These are phyloP conservation scores for Coniosporium apollinis DNA, from an alignment of 495 filamentous ascomycete genomes.

Conservation along the genomic window DNA sequence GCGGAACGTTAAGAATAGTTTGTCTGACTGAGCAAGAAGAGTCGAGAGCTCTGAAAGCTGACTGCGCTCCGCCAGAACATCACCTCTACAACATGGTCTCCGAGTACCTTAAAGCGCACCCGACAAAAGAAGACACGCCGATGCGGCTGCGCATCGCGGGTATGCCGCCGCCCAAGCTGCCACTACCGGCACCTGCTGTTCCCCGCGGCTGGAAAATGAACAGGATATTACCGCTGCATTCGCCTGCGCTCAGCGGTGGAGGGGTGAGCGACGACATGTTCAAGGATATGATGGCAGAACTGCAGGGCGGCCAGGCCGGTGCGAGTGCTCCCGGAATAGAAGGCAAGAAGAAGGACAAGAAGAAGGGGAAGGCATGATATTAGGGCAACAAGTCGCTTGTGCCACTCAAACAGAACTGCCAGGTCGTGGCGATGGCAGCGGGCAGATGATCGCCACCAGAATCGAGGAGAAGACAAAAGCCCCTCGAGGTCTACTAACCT, in stretches of 20 bases:
- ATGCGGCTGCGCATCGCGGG: slow-evolving; percentile 49
- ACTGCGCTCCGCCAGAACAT: slow-evolving; percentile 37
- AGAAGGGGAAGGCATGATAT: slow-evolving; percentile 17
- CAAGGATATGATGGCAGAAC: slow-evolving; percentile 94
- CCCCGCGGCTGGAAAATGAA: slow-evolving; percentile 89
- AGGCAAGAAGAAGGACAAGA: slow-evolving; percentile 28
- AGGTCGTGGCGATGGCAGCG: too few species aligned
- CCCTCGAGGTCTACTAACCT: too few species aligned
- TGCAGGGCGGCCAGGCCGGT: slow-evolving; percentile 38
- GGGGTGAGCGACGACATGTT: slow-evolving; percentile 93
- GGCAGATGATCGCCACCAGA: too few species aligned
- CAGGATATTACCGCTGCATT: slow-evolving; percentile 67
- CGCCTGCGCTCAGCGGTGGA: slow-evolving; percentile 75
- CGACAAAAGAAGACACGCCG: slow-evolving; percentile 51
- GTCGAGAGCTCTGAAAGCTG: slow-evolving; percentile 5
- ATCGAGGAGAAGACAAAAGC: too few species aligned
- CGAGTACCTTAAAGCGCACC: slow-evolving; percentile 55
- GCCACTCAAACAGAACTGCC: too few species aligned
- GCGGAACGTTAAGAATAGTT: slow-evolving; percentile 58
- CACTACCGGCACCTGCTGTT: slow-evolving; percentile 52
- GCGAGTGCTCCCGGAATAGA: slow-evolving; percentile 35
- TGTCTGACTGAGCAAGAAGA: slow-evolving; percentile 12
- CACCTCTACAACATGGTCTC: slow-evolving; percentile 69
- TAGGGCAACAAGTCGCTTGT: too few species aligned
- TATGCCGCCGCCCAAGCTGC: slow-evolving; percentile 44